Base-by-base conservation (phyloP, 805 yeast species). In the Yamadazyma endophytica region DNA sequence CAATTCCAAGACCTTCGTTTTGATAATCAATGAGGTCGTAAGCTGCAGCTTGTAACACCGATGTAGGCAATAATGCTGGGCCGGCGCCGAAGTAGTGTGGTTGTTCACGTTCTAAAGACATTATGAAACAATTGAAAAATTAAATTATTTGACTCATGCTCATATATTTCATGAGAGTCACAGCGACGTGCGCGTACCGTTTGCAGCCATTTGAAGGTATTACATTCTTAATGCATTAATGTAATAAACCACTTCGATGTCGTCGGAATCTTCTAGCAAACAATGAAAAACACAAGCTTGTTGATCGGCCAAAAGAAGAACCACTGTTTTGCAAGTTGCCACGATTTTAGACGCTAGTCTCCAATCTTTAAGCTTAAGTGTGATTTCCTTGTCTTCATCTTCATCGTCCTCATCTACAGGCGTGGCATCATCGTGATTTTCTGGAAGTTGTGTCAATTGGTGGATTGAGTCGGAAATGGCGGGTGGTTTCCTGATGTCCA, bases 21-120 rank as follows among this genome's bases (percentile, higher is more conserved):
- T 82, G 65, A 59, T 75, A 92, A 49, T 79, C 75, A 39, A 92
- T 54, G 42, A 92, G 67, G 54, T 92, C 97, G 19, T 57, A 54
- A 2, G 97, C 95, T 4, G 97, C 96, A 61, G 85, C 81, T 60
- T 86, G 81, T 33, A 92, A 71, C 2, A 90, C 97, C 4, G 60
- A 51, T 3, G 90, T 78, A 20, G 97, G 97, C 26, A 92, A 69
- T 31, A 80, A 72, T 1, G 98, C 98, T 29, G 99, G 99, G 9
- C 99, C 99, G n/a, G 99, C 97, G 35, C 97, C 98, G 50, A 87
- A 92, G 56, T 92, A 85, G 50, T 75, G 66, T 34, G 88, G 87
- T 50, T 79, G 79, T 55, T 70, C 79, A 65, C 90, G 76, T 28
- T 74, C 70, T 32, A 79, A 58, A 9, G 21, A 6, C 18, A 6